Conservation (phyloP, 495 filamentous ascomycete genomes). For the Penicillium riverlandense region DNA sequence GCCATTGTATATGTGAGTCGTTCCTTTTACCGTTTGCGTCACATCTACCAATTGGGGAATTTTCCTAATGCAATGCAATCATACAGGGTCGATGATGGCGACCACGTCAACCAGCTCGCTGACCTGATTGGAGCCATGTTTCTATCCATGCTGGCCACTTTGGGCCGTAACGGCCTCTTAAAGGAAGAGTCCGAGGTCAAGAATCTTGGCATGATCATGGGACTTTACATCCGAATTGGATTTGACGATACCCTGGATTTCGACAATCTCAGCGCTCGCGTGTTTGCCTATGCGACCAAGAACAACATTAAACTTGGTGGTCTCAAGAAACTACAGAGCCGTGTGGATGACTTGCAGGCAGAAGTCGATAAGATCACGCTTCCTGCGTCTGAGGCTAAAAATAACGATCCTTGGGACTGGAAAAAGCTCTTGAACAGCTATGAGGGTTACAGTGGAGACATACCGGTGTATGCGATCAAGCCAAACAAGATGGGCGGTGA, state of each 20-base stretch:
- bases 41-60: neutral
- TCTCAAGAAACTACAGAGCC: conserved; percentile 2
- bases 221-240: conserved; percentile 1
- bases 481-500: conserved; percentile 13
- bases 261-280: conserved; percentile 2
- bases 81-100: conserved; percentile 18
- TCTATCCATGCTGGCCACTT: conserved; percentile 18
- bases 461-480: neutral
- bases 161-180: conserved; percentile 19
- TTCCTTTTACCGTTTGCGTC: neutral
- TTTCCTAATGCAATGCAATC: neutral
- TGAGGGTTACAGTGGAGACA: neutral
- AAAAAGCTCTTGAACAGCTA: conserved; percentile 4
- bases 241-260: neutral
- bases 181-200: conserved; percentile 23
- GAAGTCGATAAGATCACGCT: conserved; percentile 6
- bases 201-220: conserved; percentile 25
- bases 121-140: conserved; percentile 21
- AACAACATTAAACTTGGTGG: conserved; percentile 9
- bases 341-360: conserved; percentile 2
- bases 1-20: conserved; percentile 8
- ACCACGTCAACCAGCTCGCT: conserved; percentile 5
- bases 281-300: conserved; percentile 14
- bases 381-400: conserved; percentile 5
- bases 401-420: conserved; percentile 19